Evolutionary conservation across 2,329 filamentous ascomycete genomes (phyloP), one percentile per base, ranked within the genome.

Genomic region (Pseudogymnoascus verrucosus): DNA sequence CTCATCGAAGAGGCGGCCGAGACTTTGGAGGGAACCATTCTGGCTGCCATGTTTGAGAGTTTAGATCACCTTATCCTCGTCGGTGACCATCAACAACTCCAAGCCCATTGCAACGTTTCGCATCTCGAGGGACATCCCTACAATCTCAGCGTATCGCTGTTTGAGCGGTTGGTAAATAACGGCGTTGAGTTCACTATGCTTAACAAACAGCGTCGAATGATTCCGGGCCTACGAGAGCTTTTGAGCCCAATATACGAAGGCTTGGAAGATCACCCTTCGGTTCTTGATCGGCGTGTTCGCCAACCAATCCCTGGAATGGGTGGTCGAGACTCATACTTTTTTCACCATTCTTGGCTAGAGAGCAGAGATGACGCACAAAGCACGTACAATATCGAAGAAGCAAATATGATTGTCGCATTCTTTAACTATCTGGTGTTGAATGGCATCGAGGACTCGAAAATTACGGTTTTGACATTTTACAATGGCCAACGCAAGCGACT

Each of bases 401-500:
- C 90, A 0, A 77, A 84, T 1, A 93, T 96, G 87, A 79, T 96
- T 31, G 82, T 86, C 0, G 81, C 80, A 0, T 89, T 96, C 67
- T 87, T 87, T 67, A 77, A 84, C 26, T 89, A 96, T 69, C 82
- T 97, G 0, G 73, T 88, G 0, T 76, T 85, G 64, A 93, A 93
- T 66, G 87, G 87, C 0, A 76, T 88, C 0, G 69, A 76, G 0
- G 72, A 82, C 0, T 72, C 76, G 0, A 79, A 87, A 5, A 92
- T 96, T 63, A 96, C 91, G 0, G 78, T 96, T 2, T 75, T 97
- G 60, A 93, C 91, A 0, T 96, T 95, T 71, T 97, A 96, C 78
- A 91, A 90, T 47, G 92, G 90, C 0, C 93, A 97, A 71, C 82
- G 88, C 51, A 89, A 88, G 67, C 76, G 80, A 2, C 80, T 96